Percentiles rank a stretch among this genome's conserved stretches.
Conservation (phyloP, 441 rosid species). For the Populus hybrid region DNA sequence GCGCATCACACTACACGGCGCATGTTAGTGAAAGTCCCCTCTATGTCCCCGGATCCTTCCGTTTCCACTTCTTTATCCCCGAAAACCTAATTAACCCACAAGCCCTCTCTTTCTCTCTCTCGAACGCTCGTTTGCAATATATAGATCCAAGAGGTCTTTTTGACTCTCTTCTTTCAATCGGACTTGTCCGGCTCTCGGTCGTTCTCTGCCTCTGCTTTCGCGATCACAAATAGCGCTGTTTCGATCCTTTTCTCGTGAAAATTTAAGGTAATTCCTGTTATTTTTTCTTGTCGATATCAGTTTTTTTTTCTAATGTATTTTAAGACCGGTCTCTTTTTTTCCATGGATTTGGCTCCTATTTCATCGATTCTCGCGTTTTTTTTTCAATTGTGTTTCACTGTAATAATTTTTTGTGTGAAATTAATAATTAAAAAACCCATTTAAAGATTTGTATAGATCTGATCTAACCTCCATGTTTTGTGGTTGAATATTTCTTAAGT, state of each 20-base stretch:
- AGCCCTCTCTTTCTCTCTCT: background rate
- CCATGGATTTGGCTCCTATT: constrained; percentile 8
- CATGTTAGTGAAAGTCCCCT: constrained; percentile 11
- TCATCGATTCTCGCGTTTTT: constrained; percentile 7
- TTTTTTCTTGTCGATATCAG: background rate
- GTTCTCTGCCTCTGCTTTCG: constrained; percentile 2
- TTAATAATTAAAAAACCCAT: too few relatives aligned
- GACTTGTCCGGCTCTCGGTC: background rate
- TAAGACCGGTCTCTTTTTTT: background rate
- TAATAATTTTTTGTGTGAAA: too few relatives aligned
- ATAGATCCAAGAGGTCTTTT: background rate
- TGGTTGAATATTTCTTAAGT: too few relatives aligned
- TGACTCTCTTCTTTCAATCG: background rate
- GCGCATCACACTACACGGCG: constrained; percentile 21
- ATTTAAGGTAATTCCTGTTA: background rate
- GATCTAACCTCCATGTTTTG: background rate
- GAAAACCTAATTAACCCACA: constrained; percentile 19
- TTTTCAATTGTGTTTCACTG: background rate
- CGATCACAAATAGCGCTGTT: constrained; percentile 4
- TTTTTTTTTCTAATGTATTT: background rate
- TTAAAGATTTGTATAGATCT: too few relatives aligned
- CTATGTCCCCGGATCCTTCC: constrained; percentile 37
- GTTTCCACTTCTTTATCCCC: constrained; percentile 30
- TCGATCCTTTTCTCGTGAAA: background rate
- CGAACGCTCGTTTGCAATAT: background rate